These are phyloP conservation scores for Colletotrichum tanaceti DNA, from an alignment of 2,329 filamentous ascomycete genomes.

Conservation along the genomic window DNA sequence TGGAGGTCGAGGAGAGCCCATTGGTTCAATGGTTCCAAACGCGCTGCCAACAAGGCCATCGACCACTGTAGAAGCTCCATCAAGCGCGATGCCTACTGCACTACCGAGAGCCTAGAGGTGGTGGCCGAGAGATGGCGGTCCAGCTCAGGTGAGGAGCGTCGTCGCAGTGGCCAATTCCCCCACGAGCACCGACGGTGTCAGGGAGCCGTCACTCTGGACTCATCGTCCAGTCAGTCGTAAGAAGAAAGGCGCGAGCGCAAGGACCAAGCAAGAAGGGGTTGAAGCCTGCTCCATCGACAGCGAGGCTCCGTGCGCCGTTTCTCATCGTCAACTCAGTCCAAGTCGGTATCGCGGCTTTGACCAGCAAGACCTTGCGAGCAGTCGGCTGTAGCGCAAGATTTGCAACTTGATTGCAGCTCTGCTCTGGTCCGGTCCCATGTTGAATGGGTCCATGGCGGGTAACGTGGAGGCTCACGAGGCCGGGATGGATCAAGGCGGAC, in stretches of 20 bases:
- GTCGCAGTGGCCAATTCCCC: constrained; percentile 20
- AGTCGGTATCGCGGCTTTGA: constrained; percentile 1
- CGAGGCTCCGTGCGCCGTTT: not conserved
- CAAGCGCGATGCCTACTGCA: not conserved
- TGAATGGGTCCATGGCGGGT: constrained; percentile 21
- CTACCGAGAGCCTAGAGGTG: not conserved
- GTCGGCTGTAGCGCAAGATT: constrained; percentile 19
- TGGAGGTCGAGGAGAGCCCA: constrained; percentile 19
- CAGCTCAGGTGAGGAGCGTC: constrained; percentile 2
- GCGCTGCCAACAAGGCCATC: not conserved
- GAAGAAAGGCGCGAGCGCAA: constrained; percentile 24
- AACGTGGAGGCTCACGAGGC: constrained; percentile 32
- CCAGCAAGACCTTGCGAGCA: constrained; percentile 16
- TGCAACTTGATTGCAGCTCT: constrained; percentile 3
- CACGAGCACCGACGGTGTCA: constrained; percentile 31
- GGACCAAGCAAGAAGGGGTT: constrained; percentile 5
- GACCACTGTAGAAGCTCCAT: not conserved
- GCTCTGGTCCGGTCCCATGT: constrained; percentile 1
- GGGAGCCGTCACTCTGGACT: constrained; percentile 33
- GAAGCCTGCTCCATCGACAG: not conserved
- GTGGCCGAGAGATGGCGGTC: not conserved
- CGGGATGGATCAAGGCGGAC: constrained; percentile 21
- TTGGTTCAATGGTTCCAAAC: constrained; percentile 34
- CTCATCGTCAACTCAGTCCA: not conserved
- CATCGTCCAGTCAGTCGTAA: constrained; percentile 26